A percentile compares a stretch with the other conserved stretches of the same genome.
Conservation (phyloP, 1,284 basidiomycete genomes). For the Filobasidium uniguttulatum region DNA sequence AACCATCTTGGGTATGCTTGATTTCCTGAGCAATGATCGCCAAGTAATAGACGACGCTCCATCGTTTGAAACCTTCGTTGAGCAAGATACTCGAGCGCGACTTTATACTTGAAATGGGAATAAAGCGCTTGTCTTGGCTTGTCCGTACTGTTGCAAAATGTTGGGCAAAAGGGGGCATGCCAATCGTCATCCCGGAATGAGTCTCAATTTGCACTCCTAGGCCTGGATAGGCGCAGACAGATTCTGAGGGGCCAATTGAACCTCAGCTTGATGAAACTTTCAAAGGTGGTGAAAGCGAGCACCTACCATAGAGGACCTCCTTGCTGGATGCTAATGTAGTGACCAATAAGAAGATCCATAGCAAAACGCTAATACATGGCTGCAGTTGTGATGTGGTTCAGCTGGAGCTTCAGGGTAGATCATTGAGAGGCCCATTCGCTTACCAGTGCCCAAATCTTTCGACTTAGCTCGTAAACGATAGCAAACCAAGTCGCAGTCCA, state of each 20-base stretch:
- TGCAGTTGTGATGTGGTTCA: background rate
- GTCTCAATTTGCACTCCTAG: conserved; percentile 2
- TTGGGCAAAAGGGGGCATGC: background rate
- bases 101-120: conserved; percentile 1
- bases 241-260: background rate
- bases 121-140: background rate
- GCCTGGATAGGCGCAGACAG: background rate
- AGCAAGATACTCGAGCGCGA: background rate
- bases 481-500: background rate
- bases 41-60: conserved; percentile 5
- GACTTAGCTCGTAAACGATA: background rate
- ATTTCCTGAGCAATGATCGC: background rate
- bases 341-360: background rate
- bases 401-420: background rate
- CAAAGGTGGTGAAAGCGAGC: background rate
- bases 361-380: background rate
- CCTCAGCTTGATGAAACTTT: background rate
- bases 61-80: conserved; percentile 2
- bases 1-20: background rate
- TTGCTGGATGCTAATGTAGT: background rate
- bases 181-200: background rate
- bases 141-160: background rate
- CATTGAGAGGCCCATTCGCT: background rate
- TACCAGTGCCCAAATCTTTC: background rate
- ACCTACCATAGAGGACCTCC: background rate